phyloP scores from a whole-genome alignment of 257 asterid genomes.

The Schizonepeta tenuifolia region DNA sequence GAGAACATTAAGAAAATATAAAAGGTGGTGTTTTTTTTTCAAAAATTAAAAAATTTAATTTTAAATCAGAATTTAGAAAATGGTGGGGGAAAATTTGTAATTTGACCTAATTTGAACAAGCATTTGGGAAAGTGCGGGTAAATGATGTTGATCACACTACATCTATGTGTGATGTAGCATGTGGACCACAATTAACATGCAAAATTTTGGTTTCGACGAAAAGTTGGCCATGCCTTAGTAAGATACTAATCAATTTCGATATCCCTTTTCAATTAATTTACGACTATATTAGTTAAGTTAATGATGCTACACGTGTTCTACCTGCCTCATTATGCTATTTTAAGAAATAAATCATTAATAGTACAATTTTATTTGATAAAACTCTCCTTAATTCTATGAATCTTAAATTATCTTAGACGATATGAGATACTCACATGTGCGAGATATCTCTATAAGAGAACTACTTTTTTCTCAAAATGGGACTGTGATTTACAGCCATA shows the following conservation, averaged over 20 bases:
- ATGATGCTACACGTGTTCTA: conserved; percentile 8
- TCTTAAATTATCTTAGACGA: no score
- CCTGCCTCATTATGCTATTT: background rate
- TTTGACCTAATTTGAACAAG: no score
- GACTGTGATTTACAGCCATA: no score
- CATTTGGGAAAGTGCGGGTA: background rate
- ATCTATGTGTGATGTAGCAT: conserved; percentile 43
- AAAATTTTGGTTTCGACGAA: conserved; percentile 37
- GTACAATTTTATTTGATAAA: background rate
- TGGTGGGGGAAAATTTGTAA: no score
- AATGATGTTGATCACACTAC: conserved; percentile 47
- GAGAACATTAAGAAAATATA: no score
- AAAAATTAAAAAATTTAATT: no score
- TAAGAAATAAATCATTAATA: no score
- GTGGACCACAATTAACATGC: conserved; percentile 50
- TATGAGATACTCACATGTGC: no score
- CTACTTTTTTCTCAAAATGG: no score
- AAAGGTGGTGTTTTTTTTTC: no score
- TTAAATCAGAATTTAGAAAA: no score
- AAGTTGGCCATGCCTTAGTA: conserved; percentile 20
- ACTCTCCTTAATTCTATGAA: background rate
- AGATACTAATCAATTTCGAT: background rate
- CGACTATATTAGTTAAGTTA: background rate
- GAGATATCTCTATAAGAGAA: no score
- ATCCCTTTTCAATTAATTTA: background rate